Conservation (phyloP, 805 yeast genomes). For the Wickerhamiella cacticola region DNA sequence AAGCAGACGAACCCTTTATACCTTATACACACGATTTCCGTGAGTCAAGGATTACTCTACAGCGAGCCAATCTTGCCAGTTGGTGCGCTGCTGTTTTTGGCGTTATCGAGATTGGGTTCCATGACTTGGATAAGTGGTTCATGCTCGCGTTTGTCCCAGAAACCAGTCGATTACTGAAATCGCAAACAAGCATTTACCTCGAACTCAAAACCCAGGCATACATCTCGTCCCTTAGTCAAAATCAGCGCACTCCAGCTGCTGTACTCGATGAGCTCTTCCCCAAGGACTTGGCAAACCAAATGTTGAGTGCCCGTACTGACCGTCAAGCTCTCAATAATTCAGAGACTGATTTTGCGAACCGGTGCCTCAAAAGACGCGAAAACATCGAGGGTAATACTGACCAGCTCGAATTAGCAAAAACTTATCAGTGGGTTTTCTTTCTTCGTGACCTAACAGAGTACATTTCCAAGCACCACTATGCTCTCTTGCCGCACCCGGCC, state of each 20-base stretch:
- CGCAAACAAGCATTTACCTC: conserved; percentile 65
- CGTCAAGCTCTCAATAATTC: conserved; percentile 45
- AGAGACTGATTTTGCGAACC: conserved; percentile 63
- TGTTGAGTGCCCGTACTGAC: conserved; percentile 23
- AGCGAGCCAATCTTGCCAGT: conserved; percentile 79
- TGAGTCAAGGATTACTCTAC: conserved; percentile 35
- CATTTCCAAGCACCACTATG: conserved; percentile 42
- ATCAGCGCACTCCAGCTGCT: conserved; percentile 48
- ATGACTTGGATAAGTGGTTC: conserved; percentile 71
- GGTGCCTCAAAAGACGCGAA: conserved; percentile 62
- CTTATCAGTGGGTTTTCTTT: conserved; percentile 78
- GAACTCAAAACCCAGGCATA: conserved; percentile 94
- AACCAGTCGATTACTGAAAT: conserved; percentile 52
- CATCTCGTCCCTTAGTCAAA: conserved; percentile 65
- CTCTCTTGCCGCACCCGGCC: conserved; percentile 17
- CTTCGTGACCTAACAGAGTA: conserved; percentile 69
- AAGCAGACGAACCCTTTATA: conserved; percentile 19
- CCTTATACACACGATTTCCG: conserved; percentile 20
- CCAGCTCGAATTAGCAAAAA: conserved; percentile 46
- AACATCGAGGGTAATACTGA: conserved; percentile 37
- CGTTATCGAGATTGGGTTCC: conserved; percentile 74
- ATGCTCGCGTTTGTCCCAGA: conserved; percentile 78
- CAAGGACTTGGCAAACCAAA: conserved; percentile 37
- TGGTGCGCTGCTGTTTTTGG: conserved; percentile 82
- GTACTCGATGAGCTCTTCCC: conserved; percentile 71